Evolutionary conservation across 345 rosid genomes (phyloP).

Genomic region (Rhodomyrtus tomentosa): DNA sequence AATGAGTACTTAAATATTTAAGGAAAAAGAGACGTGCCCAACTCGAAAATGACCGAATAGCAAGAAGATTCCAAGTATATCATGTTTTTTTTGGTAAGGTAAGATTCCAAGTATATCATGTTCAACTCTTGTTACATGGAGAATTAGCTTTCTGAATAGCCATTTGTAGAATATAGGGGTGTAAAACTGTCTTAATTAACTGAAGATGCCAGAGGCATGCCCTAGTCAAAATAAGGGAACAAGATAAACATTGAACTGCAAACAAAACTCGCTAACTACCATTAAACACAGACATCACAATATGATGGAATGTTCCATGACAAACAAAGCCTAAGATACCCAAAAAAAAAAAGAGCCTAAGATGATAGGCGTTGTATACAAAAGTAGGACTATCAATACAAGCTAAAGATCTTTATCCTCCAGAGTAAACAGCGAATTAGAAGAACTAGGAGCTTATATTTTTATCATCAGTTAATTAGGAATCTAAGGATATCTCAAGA

Average conservation of each 20-base stretch:
- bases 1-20: not conserved
- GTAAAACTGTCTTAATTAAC: not conserved
- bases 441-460: not conserved
- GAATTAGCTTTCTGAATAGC: not conserved
- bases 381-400: not conserved
- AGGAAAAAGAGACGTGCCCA: not conserved
- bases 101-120: not conserved
- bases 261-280: not conserved
- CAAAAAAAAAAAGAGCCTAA: no score
- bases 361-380: no score
- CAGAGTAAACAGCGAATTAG: not conserved
- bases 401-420: not conserved
- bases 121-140: not conserved
- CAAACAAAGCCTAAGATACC: no score
- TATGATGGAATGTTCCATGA: not conserved
- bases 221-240: not conserved
- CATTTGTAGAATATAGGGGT: not conserved
- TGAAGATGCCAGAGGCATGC: not conserved
- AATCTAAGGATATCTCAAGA: not conserved
- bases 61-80: not conserved
- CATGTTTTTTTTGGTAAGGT: no score
- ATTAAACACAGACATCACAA: not conserved
- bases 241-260: not conserved
- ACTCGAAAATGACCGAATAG: not conserved
- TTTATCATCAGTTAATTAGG: not conserved